Percentiles rank a stretch among this genome's conserved stretches.
Conservation (phyloP, 73 alveolate genomes). For the Symbiodinium natans region DNA sequence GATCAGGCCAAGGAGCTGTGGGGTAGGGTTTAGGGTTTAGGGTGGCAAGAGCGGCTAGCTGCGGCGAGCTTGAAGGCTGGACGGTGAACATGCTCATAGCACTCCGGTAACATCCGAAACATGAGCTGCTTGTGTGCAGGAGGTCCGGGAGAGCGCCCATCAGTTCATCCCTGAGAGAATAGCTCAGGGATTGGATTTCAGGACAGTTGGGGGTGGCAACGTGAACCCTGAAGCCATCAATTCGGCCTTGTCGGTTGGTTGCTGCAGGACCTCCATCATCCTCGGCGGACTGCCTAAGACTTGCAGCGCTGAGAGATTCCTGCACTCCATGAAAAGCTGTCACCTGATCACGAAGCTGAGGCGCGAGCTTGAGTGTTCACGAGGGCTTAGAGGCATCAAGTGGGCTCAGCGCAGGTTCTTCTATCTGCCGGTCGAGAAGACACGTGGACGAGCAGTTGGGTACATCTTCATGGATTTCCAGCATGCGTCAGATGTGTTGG, state of each 20-base stretch:
- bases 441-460: constrained; percentile 14
- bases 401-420: neutral
- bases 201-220: neutral
- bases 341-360: constrained; percentile 15
- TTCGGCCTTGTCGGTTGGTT: too few species aligned
- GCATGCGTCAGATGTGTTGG: neutral
- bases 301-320: neutral
- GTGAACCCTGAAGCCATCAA: too few species aligned
- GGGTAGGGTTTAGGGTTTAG: neutral
- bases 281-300: constrained; percentile 5
- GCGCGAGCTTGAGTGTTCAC: neutral
- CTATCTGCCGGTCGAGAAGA: constrained; percentile 20
- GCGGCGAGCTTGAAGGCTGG: too few species aligned
- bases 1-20: neutral
- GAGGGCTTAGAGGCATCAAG: neutral
- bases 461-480: constrained; percentile 24
- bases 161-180: neutral
- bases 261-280: neutral
- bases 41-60: neutral
- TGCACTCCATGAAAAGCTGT: neutral
- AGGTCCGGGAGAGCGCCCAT: neutral
- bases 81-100: too few species aligned
- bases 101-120: too few species aligned
- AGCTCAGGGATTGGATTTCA: neutral
- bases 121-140: neutral